Evolutionary conservation across 2,329 filamentous ascomycete species (phyloP), one percentile per base, ranked within the genome.

Genomic region (Cordyceps cicadae): DNA sequence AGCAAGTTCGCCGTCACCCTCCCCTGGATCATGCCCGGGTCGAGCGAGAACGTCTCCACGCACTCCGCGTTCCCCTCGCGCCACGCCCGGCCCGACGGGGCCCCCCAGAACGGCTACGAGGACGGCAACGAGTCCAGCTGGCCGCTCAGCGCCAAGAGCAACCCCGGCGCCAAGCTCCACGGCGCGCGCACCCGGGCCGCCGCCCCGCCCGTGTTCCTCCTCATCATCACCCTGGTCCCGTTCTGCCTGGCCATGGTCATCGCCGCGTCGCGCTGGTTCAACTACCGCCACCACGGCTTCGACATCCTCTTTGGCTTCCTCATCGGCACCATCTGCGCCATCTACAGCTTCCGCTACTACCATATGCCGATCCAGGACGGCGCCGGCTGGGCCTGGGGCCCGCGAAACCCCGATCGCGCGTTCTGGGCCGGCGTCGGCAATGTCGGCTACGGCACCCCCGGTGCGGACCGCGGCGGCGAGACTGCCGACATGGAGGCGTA

Each of bases 281-380:
- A 97, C 72, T 95, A 87, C 76, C 86, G 90, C 45, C 93, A 97
- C 72, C 89, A 93, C 71, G 92, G 87, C n/a, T 93, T 96, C 71
- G 93, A 97, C 65, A 89, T 97, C 65, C 75, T 97, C 2, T 90
- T 89, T 64, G 93, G 93, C n/a, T 88, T 87, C 60, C 65, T 89
- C 14, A 88, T 97, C 63, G 93, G 93, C 9, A 81, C 87, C 15
- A 74, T 86, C 50, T 83, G 83, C 43, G 83, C 89, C 21, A 86
- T 87, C 70, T 85, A 93, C 66, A 83, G 87, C 3, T 96, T 96
- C 77, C 81, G 89, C 26, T 90, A 87, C 76, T 97, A 96, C 70
- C 91, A 97, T 70, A 76, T 94, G 11, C 90, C 92, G 0, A 85
- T 96, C 64, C 68, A 66, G 24, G 68, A 70, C n/a, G 91, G 91